Evolutionary conservation across 2,329 filamentous ascomycete species (phyloP), one percentile per base, ranked within the genome.

Genomic region (Curvularia verruculosa): DNA sequence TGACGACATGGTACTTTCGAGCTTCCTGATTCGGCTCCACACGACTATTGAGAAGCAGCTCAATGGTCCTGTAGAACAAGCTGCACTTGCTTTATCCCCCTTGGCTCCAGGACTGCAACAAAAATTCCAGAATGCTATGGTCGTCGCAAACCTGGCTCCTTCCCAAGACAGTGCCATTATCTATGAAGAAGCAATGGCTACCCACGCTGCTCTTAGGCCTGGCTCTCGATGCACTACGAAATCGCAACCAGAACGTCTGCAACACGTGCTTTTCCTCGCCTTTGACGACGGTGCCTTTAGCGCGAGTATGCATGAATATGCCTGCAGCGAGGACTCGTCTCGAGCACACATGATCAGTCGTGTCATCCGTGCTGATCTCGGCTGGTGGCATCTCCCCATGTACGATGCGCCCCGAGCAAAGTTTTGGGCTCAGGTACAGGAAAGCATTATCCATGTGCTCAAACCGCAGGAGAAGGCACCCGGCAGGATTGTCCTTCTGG

Each of bases 271-370:
- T 12, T 70, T 69, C 41, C 41, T 72, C 2, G 58, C 67, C 19
- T 71, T 72, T 39, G 69, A 71, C 49, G 63, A 66, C 26, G 62
- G 59, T 3, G 68, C 66, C n/a, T 69, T 72, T 40, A 64, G 59
- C 44, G 63, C 60, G 18, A 62, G 61, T 5, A 60, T 66, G 18
- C 61, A 68, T 23, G 43, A 53, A 48, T 34, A 39, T 37, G 53
- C 18, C 31, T 68, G 46, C 41, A 49, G 36, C 15, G n/a, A 24
- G 15, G 37, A 55, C 49, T 23, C 59, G 46, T 19, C 52, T 47
- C 39, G 43, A 59, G 13, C 50, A 60, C 21, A 9, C 21, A 52
- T 60, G 15, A 57, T 59, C 23, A 58, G 46, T 8, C 56, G 59
- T 24, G 40, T 40, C 5, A 45, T 58, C n/a, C 54, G 63, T 10